Base-by-base conservation (phyloP, 2,329 filamentous ascomycete genomes). In the Aspergillus ruber region DNA sequence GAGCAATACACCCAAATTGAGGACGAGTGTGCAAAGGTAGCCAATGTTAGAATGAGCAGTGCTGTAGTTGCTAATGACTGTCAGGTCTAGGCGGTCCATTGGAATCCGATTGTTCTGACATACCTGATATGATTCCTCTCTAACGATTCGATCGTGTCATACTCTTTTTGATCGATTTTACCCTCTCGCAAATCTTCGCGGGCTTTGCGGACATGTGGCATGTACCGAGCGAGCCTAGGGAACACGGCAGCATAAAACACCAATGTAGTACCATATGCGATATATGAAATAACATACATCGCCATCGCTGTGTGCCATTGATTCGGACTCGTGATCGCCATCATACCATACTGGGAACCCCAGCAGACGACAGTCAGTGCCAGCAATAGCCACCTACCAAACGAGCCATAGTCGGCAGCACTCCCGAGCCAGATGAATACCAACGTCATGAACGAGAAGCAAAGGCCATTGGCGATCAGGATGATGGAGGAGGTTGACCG, bases 1-100 rank as follows among this genome's bases (percentile, higher is more conserved):
- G 15, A 72, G 52, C 9, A 72, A 50, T 6, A 72, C 64, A 44
- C 68, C 68, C 17, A 72, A 54, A 39, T 70, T 70, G 33, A 72
- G 58, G 1, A 65, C 61, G 10, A 71, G 54, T 1, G 67, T 69
- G 9, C 70, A 49, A 18, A 72, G 49, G 46, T 72, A 72, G 23
- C 70, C 68, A 20, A 71, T 71, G 45, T 71, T 72, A 27, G 67
- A 70, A 47, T 73, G 69, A 1, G 68, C 68, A n/a, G 68, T 71
- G 2, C 67, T 71, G 6, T 70, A 61, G 45, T 66, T 70, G 52
- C 68, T 66, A 39, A 5, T 38, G 8, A 20, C 6, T 15, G 32
- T 59, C 27, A 59, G 49, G 17, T 39, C 21, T 3, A 23, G 23
- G 2, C 2, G 18, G 8, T 20, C 10, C 18, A 20, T 21, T 7